These are phyloP conservation scores for Neofusicoccum laricinum DNA, from an alignment of 2,329 filamentous ascomycete genomes.

Conservation along the genomic window DNA sequence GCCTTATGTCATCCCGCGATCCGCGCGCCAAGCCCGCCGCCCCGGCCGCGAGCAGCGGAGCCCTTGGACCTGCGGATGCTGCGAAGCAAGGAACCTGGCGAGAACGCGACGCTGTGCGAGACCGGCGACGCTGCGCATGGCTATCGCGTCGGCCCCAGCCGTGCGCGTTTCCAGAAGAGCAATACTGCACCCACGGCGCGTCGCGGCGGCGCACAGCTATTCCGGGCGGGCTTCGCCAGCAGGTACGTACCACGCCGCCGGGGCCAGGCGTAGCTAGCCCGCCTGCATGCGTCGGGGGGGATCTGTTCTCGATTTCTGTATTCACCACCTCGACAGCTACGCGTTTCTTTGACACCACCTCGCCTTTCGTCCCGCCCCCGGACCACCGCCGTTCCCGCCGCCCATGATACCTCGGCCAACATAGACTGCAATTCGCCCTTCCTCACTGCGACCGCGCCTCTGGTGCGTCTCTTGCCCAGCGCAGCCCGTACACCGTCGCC, in stretches of 20 bases:
- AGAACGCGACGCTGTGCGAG: not conserved
- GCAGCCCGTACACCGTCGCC: constrained; percentile 3
- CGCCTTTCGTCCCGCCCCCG: not conserved
- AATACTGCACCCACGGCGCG: too few relatives aligned
- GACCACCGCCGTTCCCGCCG: not conserved
- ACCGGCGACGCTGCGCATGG: not conserved
- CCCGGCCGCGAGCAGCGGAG: not conserved
- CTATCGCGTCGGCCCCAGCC: not conserved
- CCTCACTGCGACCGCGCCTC: not conserved
- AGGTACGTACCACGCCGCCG: constrained; percentile 9
- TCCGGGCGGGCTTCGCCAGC: not conserved
- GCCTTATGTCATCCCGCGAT: constrained; percentile 13
- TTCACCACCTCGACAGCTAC: constrained; percentile 64
- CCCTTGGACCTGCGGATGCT: not conserved
- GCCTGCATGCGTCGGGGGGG: constrained; percentile 10
- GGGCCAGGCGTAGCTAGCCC: constrained; percentile 1
- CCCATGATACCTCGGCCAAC: not conserved
- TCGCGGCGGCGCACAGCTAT: not conserved
- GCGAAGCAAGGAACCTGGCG: not conserved
- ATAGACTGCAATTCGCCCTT: constrained; percentile 11
- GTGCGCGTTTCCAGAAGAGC: not conserved
- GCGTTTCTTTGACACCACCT: constrained; percentile 1
- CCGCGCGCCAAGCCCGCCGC: constrained; percentile 7
- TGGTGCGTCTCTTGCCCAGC: not conserved
- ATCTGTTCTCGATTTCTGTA: constrained; percentile 9